phyloP scores from a whole-genome alignment of 257 asterid genomes.

The Solanum corneliomulleri region DNA sequence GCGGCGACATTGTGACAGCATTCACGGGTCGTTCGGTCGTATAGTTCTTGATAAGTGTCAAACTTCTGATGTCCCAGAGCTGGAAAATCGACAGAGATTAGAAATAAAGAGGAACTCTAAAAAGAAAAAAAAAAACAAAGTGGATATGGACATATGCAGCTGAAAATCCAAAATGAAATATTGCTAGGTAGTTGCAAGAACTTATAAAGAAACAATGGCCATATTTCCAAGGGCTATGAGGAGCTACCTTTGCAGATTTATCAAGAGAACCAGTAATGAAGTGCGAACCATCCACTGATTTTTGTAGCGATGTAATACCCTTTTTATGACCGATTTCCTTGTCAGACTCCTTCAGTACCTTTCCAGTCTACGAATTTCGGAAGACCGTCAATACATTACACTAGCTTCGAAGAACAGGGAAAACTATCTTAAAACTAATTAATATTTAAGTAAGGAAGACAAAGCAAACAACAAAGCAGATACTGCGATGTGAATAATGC shows the following conservation, averaged over 20 bases:
- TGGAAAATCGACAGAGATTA: constrained; percentile 16
- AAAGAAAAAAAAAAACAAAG: background rate
- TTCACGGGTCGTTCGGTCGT: constrained; percentile 69
- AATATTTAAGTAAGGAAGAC: background rate
- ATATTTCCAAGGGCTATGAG: background rate
- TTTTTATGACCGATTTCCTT: constrained; percentile 74
- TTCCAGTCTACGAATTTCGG: constrained; percentile 49
- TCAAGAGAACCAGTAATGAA: constrained; percentile 82
- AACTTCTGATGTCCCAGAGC: constrained; percentile 88
- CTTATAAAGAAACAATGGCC: background rate
- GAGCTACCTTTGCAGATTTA: constrained; percentile 78
- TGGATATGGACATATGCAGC: background rate
- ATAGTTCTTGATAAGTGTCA: constrained; percentile 74
- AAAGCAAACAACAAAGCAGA: background rate
- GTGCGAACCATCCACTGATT: constrained; percentile 69
- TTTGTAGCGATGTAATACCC: constrained; percentile 67
- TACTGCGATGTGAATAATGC: background rate
- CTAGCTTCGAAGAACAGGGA: background rate
- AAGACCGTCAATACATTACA: background rate
- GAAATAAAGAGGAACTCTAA: background rate
- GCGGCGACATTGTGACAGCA: constrained; percentile 92
- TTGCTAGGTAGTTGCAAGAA: background rate
- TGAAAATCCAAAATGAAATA: background rate
- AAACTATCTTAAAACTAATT: background rate
- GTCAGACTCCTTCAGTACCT: constrained; percentile 54